Evolutionary conservation across 1,139 yeast species (phyloP).

Genomic region (Diutina mesorugosa): DNA sequence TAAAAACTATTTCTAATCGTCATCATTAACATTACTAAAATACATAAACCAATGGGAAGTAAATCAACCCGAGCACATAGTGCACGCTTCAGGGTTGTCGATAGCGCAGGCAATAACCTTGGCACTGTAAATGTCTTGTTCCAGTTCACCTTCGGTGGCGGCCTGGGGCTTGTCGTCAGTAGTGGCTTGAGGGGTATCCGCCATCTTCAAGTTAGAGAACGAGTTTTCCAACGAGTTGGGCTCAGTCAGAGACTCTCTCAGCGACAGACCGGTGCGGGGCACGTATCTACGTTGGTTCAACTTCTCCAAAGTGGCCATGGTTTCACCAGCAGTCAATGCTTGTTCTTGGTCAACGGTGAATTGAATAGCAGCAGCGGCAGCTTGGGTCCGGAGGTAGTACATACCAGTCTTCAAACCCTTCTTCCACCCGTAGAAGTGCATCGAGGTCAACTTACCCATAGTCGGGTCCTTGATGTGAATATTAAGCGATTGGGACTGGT

Average conservation of each 20-base stretch:
- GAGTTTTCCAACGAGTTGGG: conserved; percentile 39
- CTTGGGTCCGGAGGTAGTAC: conserved; percentile 93
- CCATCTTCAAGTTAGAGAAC: conserved; percentile 29
- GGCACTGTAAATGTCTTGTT: conserved; percentile 74
- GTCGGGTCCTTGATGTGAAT: conserved; percentile 79
- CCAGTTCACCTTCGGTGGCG: conserved; percentile 12
- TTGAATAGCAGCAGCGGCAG: conserved; percentile 89
- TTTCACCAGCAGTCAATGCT: conserved; percentile 39
- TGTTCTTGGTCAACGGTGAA: conserved; percentile 60
- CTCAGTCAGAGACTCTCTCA: conserved; percentile 16
- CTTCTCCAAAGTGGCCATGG: conserved; percentile 40
- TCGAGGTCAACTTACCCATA: conserved; percentile 86
- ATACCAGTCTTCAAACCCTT: conserved; percentile 96
- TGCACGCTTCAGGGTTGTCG: conserved; percentile 92
- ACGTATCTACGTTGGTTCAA: conserved; percentile 41
- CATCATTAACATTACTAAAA: conserved; percentile 2
- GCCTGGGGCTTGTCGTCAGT: conserved; percentile 7
- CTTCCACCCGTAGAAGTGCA: conserved; percentile 97
- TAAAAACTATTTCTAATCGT: background rate
- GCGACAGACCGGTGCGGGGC: conserved; percentile 14
- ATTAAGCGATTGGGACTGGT: conserved; percentile 89
- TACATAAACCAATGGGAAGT: background rate
- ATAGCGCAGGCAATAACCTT: conserved; percentile 95
- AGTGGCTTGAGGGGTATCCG: conserved; percentile 8
- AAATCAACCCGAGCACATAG: conserved; percentile 90